phyloP scores from a whole-genome alignment of 257 asterid genomes.

The Craterostigma plantagineum region DNA sequence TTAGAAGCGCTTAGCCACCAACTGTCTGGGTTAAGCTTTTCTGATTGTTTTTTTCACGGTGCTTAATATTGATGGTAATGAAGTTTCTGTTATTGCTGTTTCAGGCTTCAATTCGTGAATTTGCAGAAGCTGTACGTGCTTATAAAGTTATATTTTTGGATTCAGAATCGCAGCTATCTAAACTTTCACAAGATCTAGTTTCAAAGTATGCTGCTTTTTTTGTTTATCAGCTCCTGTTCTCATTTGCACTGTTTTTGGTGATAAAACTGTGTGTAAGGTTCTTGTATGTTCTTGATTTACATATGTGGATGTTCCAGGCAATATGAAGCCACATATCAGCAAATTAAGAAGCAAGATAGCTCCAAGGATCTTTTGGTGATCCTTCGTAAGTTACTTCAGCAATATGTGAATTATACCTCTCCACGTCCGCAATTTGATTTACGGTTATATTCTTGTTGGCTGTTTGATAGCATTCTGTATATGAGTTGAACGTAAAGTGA shows the following conservation, averaged over 20 bases:
- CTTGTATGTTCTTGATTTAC: conserved; percentile 7
- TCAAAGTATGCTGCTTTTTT: conserved; percentile 35
- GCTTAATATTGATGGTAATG: too few relatives aligned
- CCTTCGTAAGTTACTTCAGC: conserved; percentile 43
- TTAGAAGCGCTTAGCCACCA: too few relatives aligned
- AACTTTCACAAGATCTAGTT: conserved; percentile 63
- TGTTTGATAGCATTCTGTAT: neutral
- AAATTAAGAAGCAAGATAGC: conserved; percentile 34
- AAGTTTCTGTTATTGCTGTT: neutral
- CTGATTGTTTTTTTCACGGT: too few relatives aligned
- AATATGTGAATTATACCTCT: neutral
- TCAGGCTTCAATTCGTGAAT: conserved; percentile 85
- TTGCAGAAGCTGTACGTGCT: conserved; percentile 88
- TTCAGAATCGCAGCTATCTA: conserved; percentile 73
- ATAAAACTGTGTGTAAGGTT: neutral
- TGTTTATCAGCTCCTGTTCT: conserved; percentile 8
- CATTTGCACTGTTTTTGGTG: neutral
- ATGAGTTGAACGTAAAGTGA: too few relatives aligned
- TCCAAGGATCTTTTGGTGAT: conserved; percentile 47
- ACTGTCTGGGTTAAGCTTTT: too few relatives aligned
- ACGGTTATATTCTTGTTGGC: neutral
- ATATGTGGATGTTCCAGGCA: conserved; percentile 33
- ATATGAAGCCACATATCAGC: conserved; percentile 59
- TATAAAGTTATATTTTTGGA: conserved; percentile 79
- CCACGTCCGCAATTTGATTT: neutral